These are phyloP conservation scores for Quaeritorhiza haematococci DNA, from an alignment of 371 early-diverging fungal genomes.

Conservation along the genomic window DNA sequence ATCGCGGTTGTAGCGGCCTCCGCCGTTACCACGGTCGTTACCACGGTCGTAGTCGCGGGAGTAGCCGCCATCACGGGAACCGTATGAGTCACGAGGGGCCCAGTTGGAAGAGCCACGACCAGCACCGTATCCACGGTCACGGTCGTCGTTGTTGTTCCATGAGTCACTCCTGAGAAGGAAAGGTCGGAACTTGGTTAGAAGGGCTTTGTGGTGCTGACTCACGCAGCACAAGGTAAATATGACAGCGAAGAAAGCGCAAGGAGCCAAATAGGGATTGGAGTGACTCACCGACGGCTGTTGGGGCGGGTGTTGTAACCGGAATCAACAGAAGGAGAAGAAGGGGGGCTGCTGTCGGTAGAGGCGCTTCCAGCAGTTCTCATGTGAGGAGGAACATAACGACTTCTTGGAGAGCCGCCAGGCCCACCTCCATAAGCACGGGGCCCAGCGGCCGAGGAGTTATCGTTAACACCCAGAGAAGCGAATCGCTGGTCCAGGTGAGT, in stretches of 20 bases:
- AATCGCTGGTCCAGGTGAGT: slow-evolving; percentile 16
- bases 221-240: too few species aligned
- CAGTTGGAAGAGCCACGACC: too few species aligned
- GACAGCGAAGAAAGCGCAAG: too few species aligned
- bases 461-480: slow-evolving; percentile 17
- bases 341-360: neutral
- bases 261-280: too few species aligned
- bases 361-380: neutral
- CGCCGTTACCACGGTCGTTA: slow-evolving; percentile 15
- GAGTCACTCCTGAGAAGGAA: neutral
- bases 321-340: slow-evolving; percentile 12
- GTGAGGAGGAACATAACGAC: slow-evolving; percentile 1
- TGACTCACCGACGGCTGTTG: too few species aligned
- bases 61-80: neutral
- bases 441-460: slow-evolving; percentile 6
- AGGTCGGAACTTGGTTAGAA: too few species aligned
- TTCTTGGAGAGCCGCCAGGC: neutral
- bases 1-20: slow-evolving; percentile 32
- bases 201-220: too few species aligned
- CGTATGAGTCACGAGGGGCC: neutral
- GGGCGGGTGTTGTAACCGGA: too few species aligned
- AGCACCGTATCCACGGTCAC: neutral
- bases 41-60: slow-evolving; percentile 5
- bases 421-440: neutral
- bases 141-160: neutral